phyloP scores from a whole-genome alignment of 805 yeast genomes.

The Candida berthetii region DNA sequence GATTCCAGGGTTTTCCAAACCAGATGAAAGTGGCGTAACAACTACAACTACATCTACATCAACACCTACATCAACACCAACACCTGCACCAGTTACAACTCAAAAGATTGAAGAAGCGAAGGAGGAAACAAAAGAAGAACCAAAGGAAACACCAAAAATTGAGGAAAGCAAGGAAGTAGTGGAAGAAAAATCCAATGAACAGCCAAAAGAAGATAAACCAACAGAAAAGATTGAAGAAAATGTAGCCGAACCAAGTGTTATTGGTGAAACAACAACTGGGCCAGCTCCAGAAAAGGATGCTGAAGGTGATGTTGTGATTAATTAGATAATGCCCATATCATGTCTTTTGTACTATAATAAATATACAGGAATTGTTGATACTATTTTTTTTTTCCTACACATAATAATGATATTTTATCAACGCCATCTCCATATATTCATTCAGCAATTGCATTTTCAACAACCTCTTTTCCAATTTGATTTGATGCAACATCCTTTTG shows the following conservation, averaged over 20 bases:
- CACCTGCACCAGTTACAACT: not conserved
- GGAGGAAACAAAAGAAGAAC: constrained; percentile 4
- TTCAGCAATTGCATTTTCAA: constrained; percentile 3
- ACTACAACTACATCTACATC: too few species aligned
- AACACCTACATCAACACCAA: not conserved
- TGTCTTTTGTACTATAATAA: too few species aligned
- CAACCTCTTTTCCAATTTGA: too few species aligned
- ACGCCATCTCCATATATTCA: not conserved
- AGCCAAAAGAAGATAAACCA: not conserved
- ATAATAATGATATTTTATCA: too few species aligned
- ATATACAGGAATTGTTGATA: too few species aligned
- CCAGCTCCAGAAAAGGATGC: constrained; percentile 6
- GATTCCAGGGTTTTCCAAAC: constrained; percentile 36
- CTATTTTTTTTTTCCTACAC: too few species aligned
- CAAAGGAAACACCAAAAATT: not conserved
- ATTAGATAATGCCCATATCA: not conserved
- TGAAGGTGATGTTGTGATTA: constrained; percentile 15
- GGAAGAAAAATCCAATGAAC: not conserved
- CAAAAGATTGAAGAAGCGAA: constrained; percentile 2
- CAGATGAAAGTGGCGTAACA: constrained; percentile 9
- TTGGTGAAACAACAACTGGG: not conserved
- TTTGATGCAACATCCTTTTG: too few species aligned
- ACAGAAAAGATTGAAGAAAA: too few species aligned
- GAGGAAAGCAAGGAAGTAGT: too few species aligned
- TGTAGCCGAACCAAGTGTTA: not conserved